Base-by-base conservation (phyloP, 75 land plant species). In the Azolla pinnata region DNA sequence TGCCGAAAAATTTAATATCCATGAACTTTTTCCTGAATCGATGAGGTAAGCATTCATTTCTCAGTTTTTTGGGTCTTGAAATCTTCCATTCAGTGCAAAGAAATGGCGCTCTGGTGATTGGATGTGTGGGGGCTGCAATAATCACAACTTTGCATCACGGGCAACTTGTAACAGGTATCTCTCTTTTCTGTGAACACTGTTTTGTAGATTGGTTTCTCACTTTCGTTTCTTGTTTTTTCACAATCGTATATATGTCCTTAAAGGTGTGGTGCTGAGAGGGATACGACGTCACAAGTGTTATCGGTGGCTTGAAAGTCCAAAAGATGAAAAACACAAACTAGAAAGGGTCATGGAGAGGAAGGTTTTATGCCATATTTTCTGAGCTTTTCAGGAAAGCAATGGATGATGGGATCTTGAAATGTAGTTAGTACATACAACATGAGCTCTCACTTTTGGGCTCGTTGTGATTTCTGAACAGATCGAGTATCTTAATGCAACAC, bases 81-180 rank as follows among this genome's bases (percentile, higher is more conserved):
- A 35, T 35, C 40, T 12, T 35, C 5, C 5, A 35, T 33, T 16
- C 71, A 85, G 88, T 7, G 81, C 82, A 44, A 85, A 73, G 59
- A 79, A 85, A 59, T 85, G 88, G 88, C 79, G 88, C 56, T 66
- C 76, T 42, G 88, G 85, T 20, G 88, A 85, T 62, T 85, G 88
- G 88, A 79, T 85, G 77, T 85, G 88, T 57, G 54, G 68, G 45
- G 76, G 66, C 18, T 85, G 88, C 73, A 75, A 76, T 58, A 85
- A 85, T 62, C 88, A 85, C 59, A 85, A 85, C 68, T 85, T 54
- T 71, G 88, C 88, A 42, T 85, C 88, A 35, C 71, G 88, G 17
- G 57, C 65, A 5, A 62, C 63, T 19, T 85, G 88, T 61, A 85
- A 85, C 50, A 74, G 79, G 88, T 83, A 23, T 24, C 57, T 40